Percentiles rank a stretch among this genome's conserved stretches.
Conservation (phyloP, 176 grass and related monocot species). For the Rhynchospora pubera region DNA sequence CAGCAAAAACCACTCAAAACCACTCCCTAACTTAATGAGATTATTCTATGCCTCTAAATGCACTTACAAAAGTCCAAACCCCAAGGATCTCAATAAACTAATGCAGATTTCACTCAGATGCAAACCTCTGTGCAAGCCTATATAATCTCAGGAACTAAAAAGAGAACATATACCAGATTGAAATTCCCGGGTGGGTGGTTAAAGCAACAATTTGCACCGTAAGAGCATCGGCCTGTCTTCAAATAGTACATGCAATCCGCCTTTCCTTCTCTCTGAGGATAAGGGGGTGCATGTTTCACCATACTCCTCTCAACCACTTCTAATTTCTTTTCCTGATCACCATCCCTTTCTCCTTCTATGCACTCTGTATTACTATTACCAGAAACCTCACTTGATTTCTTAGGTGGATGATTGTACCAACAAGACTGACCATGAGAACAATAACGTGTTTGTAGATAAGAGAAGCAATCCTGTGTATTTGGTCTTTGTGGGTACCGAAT, state of each 20-base stretch:
- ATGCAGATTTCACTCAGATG: background rate
- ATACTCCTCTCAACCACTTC: conserved; percentile 7
- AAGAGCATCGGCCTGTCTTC: conserved; percentile 30
- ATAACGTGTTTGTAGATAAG: background rate
- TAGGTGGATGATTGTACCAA: conserved; percentile 6
- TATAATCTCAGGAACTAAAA: background rate
- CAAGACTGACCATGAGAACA: background rate
- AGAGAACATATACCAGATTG: background rate
- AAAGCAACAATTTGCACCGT: conserved; percentile 34
- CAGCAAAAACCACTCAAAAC: background rate
- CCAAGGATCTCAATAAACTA: background rate
- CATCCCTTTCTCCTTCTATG: background rate
- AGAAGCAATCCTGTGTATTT: background rate
- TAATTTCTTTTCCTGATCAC: background rate
- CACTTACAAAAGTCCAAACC: background rate
- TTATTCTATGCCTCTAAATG: background rate
- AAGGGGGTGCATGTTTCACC: conserved; percentile 15
- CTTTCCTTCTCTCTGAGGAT: conserved; percentile 48
- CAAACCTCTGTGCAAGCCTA: background rate
- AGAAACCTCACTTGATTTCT: background rate
- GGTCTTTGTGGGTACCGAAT: conserved; percentile 4
- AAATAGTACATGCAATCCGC: conserved; percentile 40
- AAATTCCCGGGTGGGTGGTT: conserved; percentile 39
- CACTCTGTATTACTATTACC: background rate
- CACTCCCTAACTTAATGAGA: background rate